Base-by-base conservation (phyloP, 352 stramenopile species). In the Aphanomyces astaci region DNA sequence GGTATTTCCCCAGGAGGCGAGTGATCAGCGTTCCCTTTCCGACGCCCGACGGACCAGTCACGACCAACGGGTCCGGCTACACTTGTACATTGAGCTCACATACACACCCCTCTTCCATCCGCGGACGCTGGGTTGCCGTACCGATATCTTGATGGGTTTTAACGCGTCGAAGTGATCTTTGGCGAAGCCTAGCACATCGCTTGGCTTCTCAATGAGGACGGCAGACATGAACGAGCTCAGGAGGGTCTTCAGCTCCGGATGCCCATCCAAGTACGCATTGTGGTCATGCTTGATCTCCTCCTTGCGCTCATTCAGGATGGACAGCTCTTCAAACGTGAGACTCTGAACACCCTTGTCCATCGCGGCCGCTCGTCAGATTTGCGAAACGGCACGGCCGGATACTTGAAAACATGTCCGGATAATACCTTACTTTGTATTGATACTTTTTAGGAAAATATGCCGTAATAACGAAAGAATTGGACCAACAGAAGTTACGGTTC, bases 1-100 rank as follows among this genome's bases (percentile, higher is more conserved):
- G 88, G 64, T 86, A 97, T 51, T 92, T 76, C 63, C 79, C 72
- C 64, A 98, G 78, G 10, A 98, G 78, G 65, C 90, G 77, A 65
- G 94, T 92, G 74, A 99, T 98, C 56, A 99, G 79, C 65, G 96
- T 99, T 43, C 95, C 95, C 76, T 99, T 98, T 53, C 95, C 95
- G 3, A 97, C 93, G 4, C 93, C 92, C 36, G 83, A 96, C 9
- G 88, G 94, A 15, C 87, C 95, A 28, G 88, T 83, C 59, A 98
- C 90, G 54, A 98, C 89, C 13, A 98, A 75, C 25, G 94, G 93
- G 63, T 78, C 62, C 22, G 92, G 72, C 80, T 90, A 62, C 31
- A 30, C 24, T 17, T 25, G 33, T 52, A 24, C 4, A 52, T 3
- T 46, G 19, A 72, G 4, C n/a, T n/a, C n/a, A n/a, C n/a, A n/a